These are phyloP conservation scores for Dacryopinax spathularia DNA, from an alignment of 768 basidiomycete genomes.

Conservation along the genomic window DNA sequence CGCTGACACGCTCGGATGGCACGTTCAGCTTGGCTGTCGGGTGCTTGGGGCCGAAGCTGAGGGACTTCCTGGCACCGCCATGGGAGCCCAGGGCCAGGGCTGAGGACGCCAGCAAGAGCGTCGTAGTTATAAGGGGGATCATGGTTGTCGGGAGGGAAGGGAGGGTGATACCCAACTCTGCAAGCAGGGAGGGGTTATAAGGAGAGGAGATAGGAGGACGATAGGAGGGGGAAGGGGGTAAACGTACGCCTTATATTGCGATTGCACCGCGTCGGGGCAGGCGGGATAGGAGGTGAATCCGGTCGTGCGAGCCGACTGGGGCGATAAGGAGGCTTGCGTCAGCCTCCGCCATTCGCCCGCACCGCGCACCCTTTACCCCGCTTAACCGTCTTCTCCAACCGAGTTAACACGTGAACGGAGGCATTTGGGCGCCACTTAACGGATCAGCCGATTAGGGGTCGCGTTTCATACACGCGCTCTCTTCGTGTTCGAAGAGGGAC, in stretches of 20 bases:
- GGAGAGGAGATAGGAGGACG: not conserved
- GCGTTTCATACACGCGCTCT: too few species aligned
- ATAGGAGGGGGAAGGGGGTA: too few species aligned
- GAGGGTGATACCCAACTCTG: not conserved
- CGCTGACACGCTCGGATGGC: slow-evolving; percentile 24
- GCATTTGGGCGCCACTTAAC: too few species aligned
- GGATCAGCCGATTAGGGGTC: too few species aligned
- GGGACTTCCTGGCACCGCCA: slow-evolving; percentile 40
- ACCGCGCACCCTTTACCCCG: not conserved
- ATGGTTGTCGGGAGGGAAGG: not conserved
- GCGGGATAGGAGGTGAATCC: not conserved
- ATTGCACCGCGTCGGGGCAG: slow-evolving; percentile 1
- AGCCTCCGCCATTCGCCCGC: not conserved
- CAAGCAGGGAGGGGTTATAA: not conserved
- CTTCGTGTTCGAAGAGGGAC: too few species aligned
- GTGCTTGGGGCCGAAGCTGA: slow-evolving; percentile 74
- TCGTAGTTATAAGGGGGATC: not conserved
- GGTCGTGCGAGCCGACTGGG: slow-evolving; percentile 5
- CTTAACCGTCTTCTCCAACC: not conserved
- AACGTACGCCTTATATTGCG: not conserved
- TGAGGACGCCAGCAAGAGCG: not conserved
- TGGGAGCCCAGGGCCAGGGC: not conserved
- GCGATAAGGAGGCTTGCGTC: not conserved
- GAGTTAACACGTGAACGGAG: not conserved
- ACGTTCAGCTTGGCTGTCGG: slow-evolving; percentile 40